Base-by-base conservation (phyloP, 192 early-diverging fungal genomes). In the Coemansia sp. region DNA sequence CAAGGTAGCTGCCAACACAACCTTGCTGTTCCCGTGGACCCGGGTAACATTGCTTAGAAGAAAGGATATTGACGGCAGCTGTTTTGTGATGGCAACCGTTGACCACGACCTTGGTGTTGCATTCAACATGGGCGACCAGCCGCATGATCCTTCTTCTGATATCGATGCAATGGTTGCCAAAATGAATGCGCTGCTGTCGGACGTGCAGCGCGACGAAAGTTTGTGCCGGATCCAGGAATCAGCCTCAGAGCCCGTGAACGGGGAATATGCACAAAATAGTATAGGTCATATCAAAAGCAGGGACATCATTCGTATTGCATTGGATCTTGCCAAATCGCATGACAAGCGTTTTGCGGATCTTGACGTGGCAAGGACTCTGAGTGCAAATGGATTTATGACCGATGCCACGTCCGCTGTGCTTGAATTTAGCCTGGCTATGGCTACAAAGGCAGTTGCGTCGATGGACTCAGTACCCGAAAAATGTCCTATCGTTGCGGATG, bases 21-120 rank as follows among this genome's bases (percentile, higher is more conserved):
- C 53, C 15, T 56, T 81, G 57, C 10, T 76, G 15, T 76, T 81
- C 45, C 73, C 78, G 10, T 81, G 78, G 78, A 23, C 15, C 21
- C 65, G 66, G n/a, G 45, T 76, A 6, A 69, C 78, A 18, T 56
- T 20, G 33, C 21, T 76, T 60, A 66, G 78, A 18, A 56, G 41
- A 23, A 81, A 81, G 49, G 35, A 66, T 11, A 62, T 81, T 14
- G 78, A 81, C 34, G 70, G 61, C 6, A 38, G 53, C 9, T 64
- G 63, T 21, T 61, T 67, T 26, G 8, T 81, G 23, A 72, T 81
- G 73, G 43, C 74, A 35, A 81, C 78, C 2, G 65, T 76, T 10
- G 78, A 81, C 33, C 67, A 72, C 1, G 78, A 81, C 51, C 30
- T 81, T 56, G 78, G 73, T 9, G 65, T 81, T 53, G 78, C 73